Percentiles rank a stretch among this genome's conserved stretches.
Evolutionary conservation across 106 monocot species (phyloP).

Genomic region (Platanthera zijinensis): DNA sequence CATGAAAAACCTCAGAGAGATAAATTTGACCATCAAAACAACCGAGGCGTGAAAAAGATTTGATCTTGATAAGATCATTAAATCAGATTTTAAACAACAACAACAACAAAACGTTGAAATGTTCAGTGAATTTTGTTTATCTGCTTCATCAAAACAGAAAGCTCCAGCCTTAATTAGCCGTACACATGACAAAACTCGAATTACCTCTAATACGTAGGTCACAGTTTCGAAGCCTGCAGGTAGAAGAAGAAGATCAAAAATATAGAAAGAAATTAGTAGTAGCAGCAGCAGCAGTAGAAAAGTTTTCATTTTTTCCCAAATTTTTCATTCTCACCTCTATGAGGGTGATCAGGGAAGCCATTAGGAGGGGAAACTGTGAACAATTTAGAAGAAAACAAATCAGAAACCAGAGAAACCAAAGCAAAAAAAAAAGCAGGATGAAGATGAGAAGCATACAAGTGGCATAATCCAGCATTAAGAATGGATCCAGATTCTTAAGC

Average conservation of each 20-base stretch:
- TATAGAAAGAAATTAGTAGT: background rate
- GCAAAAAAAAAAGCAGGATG: background rate
- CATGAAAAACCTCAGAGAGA: too few species aligned
- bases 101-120: too few species aligned
- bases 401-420: background rate
- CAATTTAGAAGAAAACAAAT: background rate
- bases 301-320: background rate
- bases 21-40: too few species aligned
- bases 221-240: slow-evolving; percentile 63
- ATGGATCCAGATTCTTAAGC: slow-evolving; percentile 61
- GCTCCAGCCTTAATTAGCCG: background rate
- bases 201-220: slow-evolving; percentile 67
- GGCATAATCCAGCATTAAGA: slow-evolving; percentile 56
- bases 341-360: slow-evolving; percentile 76
- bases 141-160: too few species aligned
- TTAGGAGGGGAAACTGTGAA: slow-evolving; percentile 50
- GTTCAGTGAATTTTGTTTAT: too few species aligned
- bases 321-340: slow-evolving; percentile 32
- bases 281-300: background rate
- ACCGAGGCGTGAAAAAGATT: too few species aligned
- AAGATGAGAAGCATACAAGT: slow-evolving; percentile 24
- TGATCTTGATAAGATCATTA: too few species aligned
- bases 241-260: background rate
- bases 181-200: background rate
- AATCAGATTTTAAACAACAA: too few species aligned